phyloP scores from a whole-genome alignment of 164 flowering plant genomes.

The Amborella trichopoda region DNA sequence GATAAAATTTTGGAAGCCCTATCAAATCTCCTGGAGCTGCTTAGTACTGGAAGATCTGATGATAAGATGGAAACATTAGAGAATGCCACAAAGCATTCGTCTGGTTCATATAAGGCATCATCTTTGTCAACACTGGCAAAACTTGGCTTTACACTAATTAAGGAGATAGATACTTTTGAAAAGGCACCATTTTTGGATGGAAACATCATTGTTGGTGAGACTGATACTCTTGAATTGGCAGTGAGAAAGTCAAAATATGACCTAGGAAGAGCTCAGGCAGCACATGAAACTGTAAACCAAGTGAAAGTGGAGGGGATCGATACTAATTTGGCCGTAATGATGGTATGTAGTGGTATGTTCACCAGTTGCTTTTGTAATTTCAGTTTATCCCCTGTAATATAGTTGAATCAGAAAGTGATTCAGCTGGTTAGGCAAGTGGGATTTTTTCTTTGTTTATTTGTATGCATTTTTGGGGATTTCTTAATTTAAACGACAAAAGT shows the following conservation, averaged over 20 bases:
- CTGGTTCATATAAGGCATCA: conserved; percentile 21
- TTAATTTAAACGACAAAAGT: no score
- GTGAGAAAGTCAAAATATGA: conserved; percentile 44
- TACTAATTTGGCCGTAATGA: conserved; percentile 78
- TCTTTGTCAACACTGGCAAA: conserved; percentile 38
- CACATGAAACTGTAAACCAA: conserved; percentile 77
- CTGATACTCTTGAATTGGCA: conserved; percentile 52
- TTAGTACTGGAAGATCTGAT: conserved; percentile 14
- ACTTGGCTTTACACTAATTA: conserved; percentile 33
- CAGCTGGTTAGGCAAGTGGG: no score
- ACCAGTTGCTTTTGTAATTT: not conserved
- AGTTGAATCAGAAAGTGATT: no score
- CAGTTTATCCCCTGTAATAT: no score
- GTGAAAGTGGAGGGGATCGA: conserved; percentile 91
- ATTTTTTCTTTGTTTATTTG: no score
- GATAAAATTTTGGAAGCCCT: conserved; percentile 62
- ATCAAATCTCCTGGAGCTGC: conserved; percentile 26
- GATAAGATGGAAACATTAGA: no score
- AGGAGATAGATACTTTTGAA: conserved; percentile 16
- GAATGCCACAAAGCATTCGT: conserved; percentile 12
- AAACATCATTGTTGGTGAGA: conserved; percentile 53
- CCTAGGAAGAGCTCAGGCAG: conserved; percentile 65
- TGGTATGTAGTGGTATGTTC: conserved; percentile 26
- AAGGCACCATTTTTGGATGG: conserved; percentile 24
- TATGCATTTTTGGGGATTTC: not conserved